Evolutionary conservation across 1,284 basidiomycete species (phyloP), one percentile per base, ranked within the genome.

Genomic region (Ceratobasidium sp.): DNA sequence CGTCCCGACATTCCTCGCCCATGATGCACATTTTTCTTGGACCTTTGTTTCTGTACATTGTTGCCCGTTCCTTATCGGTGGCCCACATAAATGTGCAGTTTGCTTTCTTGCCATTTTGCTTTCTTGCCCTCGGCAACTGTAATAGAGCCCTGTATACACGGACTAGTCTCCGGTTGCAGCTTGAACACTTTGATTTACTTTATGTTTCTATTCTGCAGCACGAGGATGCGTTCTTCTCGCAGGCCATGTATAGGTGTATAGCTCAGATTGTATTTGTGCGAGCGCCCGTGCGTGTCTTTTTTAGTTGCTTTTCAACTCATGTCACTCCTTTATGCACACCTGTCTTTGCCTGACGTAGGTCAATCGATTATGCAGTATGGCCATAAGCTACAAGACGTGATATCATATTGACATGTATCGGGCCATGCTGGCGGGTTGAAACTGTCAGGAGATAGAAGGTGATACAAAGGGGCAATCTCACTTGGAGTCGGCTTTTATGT

Each of bases 341-440:
- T 30, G 28, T 38, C 18, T 44, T 23, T 12, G 25, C 30, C 21
- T 63, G 38, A 25, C 14, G 25, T 23, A 11, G 33, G 25, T 46
- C 23, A 33, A 63, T 33, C 9, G 56, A 66, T 14, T 12, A 42
- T 16, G 51, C 51, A 44, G 18, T 30, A 25, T 54, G n/a, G 21
- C 12, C 33, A 3, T 33, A 38, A 21, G n/a, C 38, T 38, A 63
- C 46, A 51, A 18, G 30, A 18, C 5, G 30, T 63, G 23, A 44
- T 9, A 36, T 40, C 74, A 78, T 61, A 78, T 72, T 42, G 90
- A 91, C 88, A 92, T 88, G 77, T 90, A 92, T 77, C 86, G 86
- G 23, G 88, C 88, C 87, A 92, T 88, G 73, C 88, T 90, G 77
- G 38, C 49, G 66, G 40, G 60, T 56, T 58, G 58, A 74, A 58